Percentiles rank a stretch among this genome's conserved stretches.
phyloP scores from a whole-genome alignment of 108 stramenopile genomes.

The Cyclostephanos invisitatus region DNA sequence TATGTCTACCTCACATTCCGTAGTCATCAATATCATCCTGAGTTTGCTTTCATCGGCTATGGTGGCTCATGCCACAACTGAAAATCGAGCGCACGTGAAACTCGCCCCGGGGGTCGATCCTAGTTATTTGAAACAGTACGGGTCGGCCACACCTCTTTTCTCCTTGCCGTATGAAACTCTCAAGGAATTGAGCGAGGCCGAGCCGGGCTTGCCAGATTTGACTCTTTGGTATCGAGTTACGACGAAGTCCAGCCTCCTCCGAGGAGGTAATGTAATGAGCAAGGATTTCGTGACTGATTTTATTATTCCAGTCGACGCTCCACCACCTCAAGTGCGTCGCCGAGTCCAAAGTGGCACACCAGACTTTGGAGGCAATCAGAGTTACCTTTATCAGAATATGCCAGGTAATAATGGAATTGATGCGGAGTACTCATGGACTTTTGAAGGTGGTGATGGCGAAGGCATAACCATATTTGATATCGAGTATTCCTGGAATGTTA shows the following conservation, averaged over 20 bases:
- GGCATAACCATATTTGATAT: not conserved
- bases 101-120: constrained; percentile 1
- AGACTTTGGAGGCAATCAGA: constrained; percentile 2
- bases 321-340: not conserved
- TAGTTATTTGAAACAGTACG: not conserved
- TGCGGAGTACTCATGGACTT: constrained; percentile 8
- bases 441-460: constrained; percentile 1
- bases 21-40: not conserved
- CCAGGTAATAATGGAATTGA: constrained; percentile 10
- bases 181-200: not conserved
- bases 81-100: not conserved
- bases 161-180: constrained; percentile 9
- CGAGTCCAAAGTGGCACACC: not conserved
- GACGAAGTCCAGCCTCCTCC: not conserved
- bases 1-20: not conserved
- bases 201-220: constrained; percentile 15
- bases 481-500: constrained; percentile 4
- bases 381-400: not conserved
- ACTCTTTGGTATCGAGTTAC: constrained; percentile 2
- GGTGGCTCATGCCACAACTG: not conserved
- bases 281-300: not conserved
- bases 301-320: not conserved
- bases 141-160: constrained; percentile 1
- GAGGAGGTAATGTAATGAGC: not conserved
- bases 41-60: not conserved